Base-by-base conservation (phyloP, 768 basidiomycete genomes). In the Suillus weaverae region DNA sequence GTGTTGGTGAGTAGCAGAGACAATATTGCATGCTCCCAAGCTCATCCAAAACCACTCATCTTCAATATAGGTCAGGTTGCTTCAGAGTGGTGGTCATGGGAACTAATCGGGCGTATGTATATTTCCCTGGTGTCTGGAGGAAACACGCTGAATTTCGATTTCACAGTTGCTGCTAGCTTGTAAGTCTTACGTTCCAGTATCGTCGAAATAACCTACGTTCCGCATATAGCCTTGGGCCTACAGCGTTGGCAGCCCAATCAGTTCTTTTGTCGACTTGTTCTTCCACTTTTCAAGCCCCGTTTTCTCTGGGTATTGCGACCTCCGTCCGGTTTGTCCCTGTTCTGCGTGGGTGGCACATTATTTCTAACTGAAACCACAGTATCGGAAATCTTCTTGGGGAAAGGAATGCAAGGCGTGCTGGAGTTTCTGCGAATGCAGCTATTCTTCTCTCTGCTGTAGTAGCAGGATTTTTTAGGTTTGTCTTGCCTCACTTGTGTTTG, bases 71-170 rank as follows among this genome's bases (percentile, higher is more conserved):
- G 88, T 3, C 94, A 94, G 75, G 89, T 88, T 2, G 93, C 90
- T 2, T 88, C 87, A 1, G 96, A 97, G 76, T 98, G 96, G 96
- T 98, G 96, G 95, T 90, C 91, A 38, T 97, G 96, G 97, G 95
- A 97, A 74, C 83, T 94, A 3, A 80, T 94, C 50, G 89, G 88
- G 36, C 78, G 74, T 75, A 39, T 13, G 74, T 72, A 35, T 4
- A 18, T 54, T 54, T 60, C 7, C 55, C 2, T 63, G 11, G 61
- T 38, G 14, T 39, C 9, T 10, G 16, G 7, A 57, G 22, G 22
- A 46, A 33, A 33, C 14, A 44, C 13, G 43, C 65, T 73, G 44
- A 65, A 38, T 43, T 35, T 51, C 43, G 6, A 30, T 35, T 59
- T n/a, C 44, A 13, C 55, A 86, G 84, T 85, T 32, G 83, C 84